Evolutionary conservation across 2,329 filamentous ascomycete species (phyloP), one percentile per base, ranked within the genome.

Genomic region (Nannizzia gypsea): DNA sequence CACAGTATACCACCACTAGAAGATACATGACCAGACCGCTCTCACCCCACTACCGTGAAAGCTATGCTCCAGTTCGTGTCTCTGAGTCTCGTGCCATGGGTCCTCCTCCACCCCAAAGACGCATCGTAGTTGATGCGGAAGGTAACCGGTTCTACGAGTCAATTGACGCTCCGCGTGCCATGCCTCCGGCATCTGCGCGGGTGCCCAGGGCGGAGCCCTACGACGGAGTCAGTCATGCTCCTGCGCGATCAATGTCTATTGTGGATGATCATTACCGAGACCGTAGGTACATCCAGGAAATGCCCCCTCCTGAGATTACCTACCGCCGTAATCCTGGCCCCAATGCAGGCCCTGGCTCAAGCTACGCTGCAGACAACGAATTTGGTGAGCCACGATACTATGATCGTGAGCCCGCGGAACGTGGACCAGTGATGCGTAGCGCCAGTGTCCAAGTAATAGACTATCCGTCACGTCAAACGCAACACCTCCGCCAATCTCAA

Each of bases 91-190:
- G 76, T 42, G 67, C 71, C 58, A 78, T 81, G 74, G 77, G 77
- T 56, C 78, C 81, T 8, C 79, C 81, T 22, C 78, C 81, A 5
- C 79, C 81, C 17, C 76, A 81, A 52, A 77, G 85, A 59, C 83
- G 86, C 63, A 86, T 96, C 63, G 80, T 95, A 36, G 79, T 95
- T 59, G 91, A 96, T 73, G 84, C 88, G 63, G 89, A 85, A 72
- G 90, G 90, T 44, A 88, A 89, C 70, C 84, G 89, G 69, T 96
- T 91, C 74, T 82, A 83, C 62, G 82, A 83, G 63, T 77, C 78
- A 46, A 72, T 80, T 4, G 70, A 76, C 40, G 68, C 71, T 11
- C 71, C 74, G 15, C 66, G 69, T 58, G 57, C 70, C 60, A 72
- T 66, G 17, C 71, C 66, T n/a, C 65, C 65, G 34, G 64, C 58